These are phyloP conservation scores for Trametes sanguinea DNA, from an alignment of 768 basidiomycete species.

Conservation along the genomic window DNA sequence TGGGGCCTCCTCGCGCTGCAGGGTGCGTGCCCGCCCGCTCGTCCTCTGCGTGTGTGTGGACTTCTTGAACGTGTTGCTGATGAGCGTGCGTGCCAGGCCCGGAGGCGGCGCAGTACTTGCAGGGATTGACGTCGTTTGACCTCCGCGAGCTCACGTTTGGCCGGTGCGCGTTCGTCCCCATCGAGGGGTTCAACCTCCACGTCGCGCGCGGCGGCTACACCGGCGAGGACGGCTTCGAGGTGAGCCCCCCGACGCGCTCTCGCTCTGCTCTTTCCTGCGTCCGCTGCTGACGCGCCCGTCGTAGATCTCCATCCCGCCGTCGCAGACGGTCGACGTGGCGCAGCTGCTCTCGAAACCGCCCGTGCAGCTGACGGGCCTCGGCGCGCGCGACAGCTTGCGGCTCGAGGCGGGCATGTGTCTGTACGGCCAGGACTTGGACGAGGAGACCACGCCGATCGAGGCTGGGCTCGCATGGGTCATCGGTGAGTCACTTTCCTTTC, in stretches of 20 bases:
- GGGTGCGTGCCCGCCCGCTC: slow-evolving; percentile 48
- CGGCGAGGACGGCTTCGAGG: slow-evolving; percentile 98
- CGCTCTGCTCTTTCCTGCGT: background rate
- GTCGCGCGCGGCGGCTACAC: slow-evolving; percentile 96
- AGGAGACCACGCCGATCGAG: slow-evolving; percentile 83
- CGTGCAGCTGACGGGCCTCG: slow-evolving; percentile 86
- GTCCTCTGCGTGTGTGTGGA: no score
- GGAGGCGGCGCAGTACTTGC: slow-evolving; percentile 76
- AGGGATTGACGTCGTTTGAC: slow-evolving; percentile 73
- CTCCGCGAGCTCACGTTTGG: slow-evolving; percentile 80
- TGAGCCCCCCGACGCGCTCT: slow-evolving; percentile 26
- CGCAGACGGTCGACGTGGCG: slow-evolving; percentile 71
- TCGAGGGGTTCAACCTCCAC: slow-evolving; percentile 80
- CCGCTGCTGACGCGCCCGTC: background rate
- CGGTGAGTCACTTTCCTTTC: slow-evolving; percentile 47
- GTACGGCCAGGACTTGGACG: slow-evolving; percentile 93
- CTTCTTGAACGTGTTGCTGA: background rate
- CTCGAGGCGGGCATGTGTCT: slow-evolving; percentile 97
- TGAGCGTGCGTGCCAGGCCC: slow-evolving; percentile 55
- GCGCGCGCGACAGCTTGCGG: slow-evolving; percentile 90
- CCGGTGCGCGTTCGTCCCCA: slow-evolving; percentile 74
- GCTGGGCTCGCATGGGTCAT: slow-evolving; percentile 94
- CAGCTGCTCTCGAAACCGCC: slow-evolving; percentile 58
- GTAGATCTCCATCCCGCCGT: slow-evolving; percentile 87
- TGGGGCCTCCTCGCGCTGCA: slow-evolving; percentile 93